Base-by-base conservation (phyloP, 2,329 filamentous ascomycete species). In the Pyricularia grisea region DNA sequence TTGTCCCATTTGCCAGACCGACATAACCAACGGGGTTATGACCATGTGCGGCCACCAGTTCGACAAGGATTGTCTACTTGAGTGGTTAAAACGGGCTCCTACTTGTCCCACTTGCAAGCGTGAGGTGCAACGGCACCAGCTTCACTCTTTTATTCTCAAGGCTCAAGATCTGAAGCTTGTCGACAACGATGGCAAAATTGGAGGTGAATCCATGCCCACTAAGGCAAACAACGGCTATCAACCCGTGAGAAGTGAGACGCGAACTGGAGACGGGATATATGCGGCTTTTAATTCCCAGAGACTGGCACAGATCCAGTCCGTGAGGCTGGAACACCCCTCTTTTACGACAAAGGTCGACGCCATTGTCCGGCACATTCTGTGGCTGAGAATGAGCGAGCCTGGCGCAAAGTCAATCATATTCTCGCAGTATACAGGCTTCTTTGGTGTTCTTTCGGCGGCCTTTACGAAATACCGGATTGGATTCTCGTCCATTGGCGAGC, bases 331-430 rank as follows among this genome's bases (percentile, higher is more conserved):
- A 12, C 87, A 86, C 0, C 85, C 85, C 1, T 93, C 91, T 0
- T 97, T 92, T 74, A 93, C 93, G 1, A 96, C 92, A 0, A 99
- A 98, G 78, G 90, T 98, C 23, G 93, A 97, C 76, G 96, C 88
- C 0, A 80, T 94, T 2, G 85, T 90, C 31, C 87, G 92, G 2
- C 95, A 98, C 77, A 79, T 98, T 2, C 79, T 97, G 20, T 97
- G 92, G 92, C 83, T 98, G 25, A 88, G 94, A 2, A 84, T 91
- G 72, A 88, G 92, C 66, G 93, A 97, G 73, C 92, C 93, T 0
- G 93, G 93, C 0, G 88, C 93, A 11, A 98, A 98, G 76, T 92
- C 92, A 0, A 91, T 99, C 76, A 85, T 98, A n/a, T 99, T 97
- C 78, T 96, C 92, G 1, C 94, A 98, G 79, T 86, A 93, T 77